Evolutionary conservation across 257 asterid genomes (phyloP).

Genomic region (Cruciata laevipes): DNA sequence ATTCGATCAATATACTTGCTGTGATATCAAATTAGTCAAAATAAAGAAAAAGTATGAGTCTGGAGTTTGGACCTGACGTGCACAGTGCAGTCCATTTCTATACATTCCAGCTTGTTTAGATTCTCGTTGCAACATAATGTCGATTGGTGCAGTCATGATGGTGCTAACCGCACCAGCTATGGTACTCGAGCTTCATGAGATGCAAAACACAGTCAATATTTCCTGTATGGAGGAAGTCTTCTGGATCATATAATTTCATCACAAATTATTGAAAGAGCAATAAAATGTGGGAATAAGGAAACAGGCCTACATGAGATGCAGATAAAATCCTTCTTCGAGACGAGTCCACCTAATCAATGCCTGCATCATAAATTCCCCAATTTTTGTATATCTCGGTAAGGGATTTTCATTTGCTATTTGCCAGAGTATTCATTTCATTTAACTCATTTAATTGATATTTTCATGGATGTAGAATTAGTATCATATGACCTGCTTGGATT

Average conservation of each 20-base stretch:
- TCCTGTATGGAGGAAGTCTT: slow-evolving; percentile 11
- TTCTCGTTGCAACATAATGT: slow-evolving; percentile 84
- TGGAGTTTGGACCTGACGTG: slow-evolving; percentile 58
- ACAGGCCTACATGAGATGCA: slow-evolving; percentile 64
- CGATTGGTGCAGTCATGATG: slow-evolving; percentile 78
- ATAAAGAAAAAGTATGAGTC: too few species aligned
- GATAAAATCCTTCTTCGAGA: slow-evolving; percentile 83
- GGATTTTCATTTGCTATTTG: not conserved
- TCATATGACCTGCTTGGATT: slow-evolving; percentile 71
- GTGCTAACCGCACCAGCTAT: slow-evolving; percentile 83
- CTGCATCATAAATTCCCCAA: slow-evolving; percentile 42
- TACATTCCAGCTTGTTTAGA: slow-evolving; percentile 55
- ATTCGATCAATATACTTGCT: not conserved
- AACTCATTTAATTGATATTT: not conserved
- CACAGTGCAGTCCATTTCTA: slow-evolving; percentile 80
- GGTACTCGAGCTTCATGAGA: slow-evolving; percentile 67
- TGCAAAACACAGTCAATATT: slow-evolving; percentile 27
- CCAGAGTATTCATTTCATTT: not conserved
- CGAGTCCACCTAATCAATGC: slow-evolving; percentile 63
- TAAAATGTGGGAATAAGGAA: not conserved
- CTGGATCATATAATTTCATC: not conserved
- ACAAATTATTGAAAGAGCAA: not conserved
- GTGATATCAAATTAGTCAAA: not conserved
- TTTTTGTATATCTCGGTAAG: slow-evolving; percentile 12
- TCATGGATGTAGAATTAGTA: slow-evolving; percentile 18